Base-by-base conservation (phyloP, 2,329 filamentous ascomycete species). In the Xylogone sp. region DNA sequence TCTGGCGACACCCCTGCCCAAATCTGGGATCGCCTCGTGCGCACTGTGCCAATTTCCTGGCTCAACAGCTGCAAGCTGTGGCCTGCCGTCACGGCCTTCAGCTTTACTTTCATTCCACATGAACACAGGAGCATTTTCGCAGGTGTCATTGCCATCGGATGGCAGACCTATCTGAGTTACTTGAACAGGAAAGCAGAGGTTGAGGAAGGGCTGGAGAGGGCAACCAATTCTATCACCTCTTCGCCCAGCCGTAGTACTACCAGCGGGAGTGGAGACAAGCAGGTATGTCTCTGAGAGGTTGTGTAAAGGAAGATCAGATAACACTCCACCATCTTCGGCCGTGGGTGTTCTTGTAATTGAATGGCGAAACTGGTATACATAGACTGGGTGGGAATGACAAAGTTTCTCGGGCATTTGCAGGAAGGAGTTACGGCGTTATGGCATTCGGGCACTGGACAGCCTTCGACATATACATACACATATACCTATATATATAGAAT, bases 111-210 rank as follows among this genome's bases (percentile, higher is more conserved):
- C 62, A 74, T 97, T 3, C 82, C 85, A 21, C 75, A 90, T 45
- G 84, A 93, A 64, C 93, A 90, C 69, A 77, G 92, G 47, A 88
- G 84, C 60, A 78, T 96, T 16, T 94, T 96, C 60, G 83, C 87
- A 0, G 90, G 88, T 1, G 72, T 87, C 6, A 79, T 96, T 57
- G 89, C 90, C 1, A 86, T 96, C 48, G 88, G 88, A 0, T 97
- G 92, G 92, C 92, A 96, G 78, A 91, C 90, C 1, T 97, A 96
- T 75, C 65, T 97, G 60, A 89, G 85, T 59, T 88, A 84, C 68
- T 69, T 96, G 63, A 96, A 96, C 62, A 79, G 86, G 62, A 74
- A 75, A 55, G 89, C 88, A 1, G 89, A 90, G 67, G 73, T 74
- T 46, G 73, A 76, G 59, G 72, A 64, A 54, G 65, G 5, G 5